Percentiles rank a stretch among this genome's conserved stretches.
phyloP scores from a whole-genome alignment of 371 early-diverging fungal species.

The Entomophthora muscae region DNA sequence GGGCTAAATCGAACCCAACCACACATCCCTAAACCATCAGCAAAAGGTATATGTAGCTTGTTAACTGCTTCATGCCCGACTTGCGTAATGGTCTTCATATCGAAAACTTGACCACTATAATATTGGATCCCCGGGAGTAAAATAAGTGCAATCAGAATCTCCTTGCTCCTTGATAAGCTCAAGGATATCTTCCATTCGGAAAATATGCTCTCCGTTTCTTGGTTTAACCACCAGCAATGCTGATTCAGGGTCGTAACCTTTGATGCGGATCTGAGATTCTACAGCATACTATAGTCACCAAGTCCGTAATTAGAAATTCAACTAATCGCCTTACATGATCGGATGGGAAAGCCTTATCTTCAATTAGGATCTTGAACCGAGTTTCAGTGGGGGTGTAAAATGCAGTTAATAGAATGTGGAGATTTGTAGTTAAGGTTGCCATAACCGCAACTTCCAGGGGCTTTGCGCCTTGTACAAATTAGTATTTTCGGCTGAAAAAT shows the following conservation, averaged over 20 bases:
- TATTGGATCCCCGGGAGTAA: constrained; percentile 87
- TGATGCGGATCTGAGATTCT: constrained; percentile 66
- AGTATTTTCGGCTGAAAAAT: no score
- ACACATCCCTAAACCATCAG: constrained; percentile 43
- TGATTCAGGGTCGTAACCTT: constrained; percentile 48
- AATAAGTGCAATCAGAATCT: constrained; percentile 62
- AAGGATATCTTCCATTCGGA: constrained; percentile 70
- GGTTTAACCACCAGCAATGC: constrained; percentile 59
- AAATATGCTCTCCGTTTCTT: constrained; percentile 43
- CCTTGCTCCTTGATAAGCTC: constrained; percentile 50
- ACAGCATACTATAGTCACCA: constrained; percentile 49
- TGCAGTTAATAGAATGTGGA: constrained; percentile 76
- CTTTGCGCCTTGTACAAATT: constrained; percentile 58
- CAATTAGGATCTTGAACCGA: constrained; percentile 78
- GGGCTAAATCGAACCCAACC: constrained; percentile 92
- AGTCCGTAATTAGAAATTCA: constrained; percentile 1
- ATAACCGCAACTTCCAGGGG: constrained; percentile 73
- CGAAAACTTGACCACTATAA: constrained; percentile 90
- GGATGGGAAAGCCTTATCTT: constrained; percentile 86
- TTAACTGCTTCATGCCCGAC: constrained; percentile 59
- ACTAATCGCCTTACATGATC: constrained; percentile 41
- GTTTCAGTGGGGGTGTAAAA: constrained; percentile 71
- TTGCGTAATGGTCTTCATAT: constrained; percentile 65
- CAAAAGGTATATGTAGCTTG: neutral
- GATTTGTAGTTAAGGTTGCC: constrained; percentile 80